Conservation (phyloP, 148 eudicot species). For the Chenopodium album region DNA sequence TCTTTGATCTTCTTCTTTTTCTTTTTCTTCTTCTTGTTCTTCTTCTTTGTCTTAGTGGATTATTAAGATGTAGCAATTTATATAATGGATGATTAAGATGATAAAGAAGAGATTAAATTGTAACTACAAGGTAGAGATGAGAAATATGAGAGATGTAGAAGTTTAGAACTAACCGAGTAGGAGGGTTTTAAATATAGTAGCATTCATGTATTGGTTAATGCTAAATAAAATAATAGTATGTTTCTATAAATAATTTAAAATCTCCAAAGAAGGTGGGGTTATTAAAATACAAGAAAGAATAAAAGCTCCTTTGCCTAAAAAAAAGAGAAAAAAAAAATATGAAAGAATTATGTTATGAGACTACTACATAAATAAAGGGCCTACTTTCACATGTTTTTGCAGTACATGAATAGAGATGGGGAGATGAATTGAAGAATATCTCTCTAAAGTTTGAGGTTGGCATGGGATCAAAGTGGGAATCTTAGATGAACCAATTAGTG, state of each 20-base stretch:
- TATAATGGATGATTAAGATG: not conserved
- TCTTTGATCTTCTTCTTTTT: not conserved
- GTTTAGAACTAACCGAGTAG: not conserved
- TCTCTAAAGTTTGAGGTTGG: not conserved
- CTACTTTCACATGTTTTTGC: constrained; percentile 35
- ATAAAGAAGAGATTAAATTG: too few relatives aligned
- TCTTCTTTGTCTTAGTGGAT: too few relatives aligned
- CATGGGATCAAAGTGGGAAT: constrained; percentile 23
- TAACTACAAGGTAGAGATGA: too few relatives aligned
- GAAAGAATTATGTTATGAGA: constrained; percentile 8
- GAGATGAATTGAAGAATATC: not conserved
- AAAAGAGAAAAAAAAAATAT: not conserved
- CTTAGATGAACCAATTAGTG: constrained; percentile 21
- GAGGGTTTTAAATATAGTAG: constrained; percentile 1
- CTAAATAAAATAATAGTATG: not conserved
- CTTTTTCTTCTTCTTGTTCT: not conserved
- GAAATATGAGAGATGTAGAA: constrained; percentile 13
- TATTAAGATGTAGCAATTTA: not conserved
- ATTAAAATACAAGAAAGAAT: not conserved
- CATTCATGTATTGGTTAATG: constrained; percentile 15
- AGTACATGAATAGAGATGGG: constrained; percentile 7
- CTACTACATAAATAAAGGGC: constrained; percentile 15
- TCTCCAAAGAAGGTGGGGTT: constrained; percentile 14
- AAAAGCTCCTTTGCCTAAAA: too few relatives aligned
- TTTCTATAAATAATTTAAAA: not conserved